Evolutionary conservation across 2,329 filamentous ascomycete genomes (phyloP).

Genomic region (Fusarium secorum): DNA sequence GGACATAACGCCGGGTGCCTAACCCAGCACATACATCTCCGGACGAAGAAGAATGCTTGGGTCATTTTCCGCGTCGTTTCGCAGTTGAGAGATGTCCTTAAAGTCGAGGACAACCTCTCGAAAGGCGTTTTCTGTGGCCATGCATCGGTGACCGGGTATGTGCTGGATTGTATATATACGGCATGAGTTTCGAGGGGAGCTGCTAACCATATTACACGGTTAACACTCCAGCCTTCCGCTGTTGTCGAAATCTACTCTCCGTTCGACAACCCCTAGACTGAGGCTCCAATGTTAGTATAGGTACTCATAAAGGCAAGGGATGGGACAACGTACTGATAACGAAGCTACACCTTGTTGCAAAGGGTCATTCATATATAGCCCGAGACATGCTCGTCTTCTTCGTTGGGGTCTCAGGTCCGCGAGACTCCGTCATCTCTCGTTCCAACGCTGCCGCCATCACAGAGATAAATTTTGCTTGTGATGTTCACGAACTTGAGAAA

Average conservation of each 20-base stretch:
- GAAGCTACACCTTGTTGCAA: neutral
- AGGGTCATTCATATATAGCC: neutral
- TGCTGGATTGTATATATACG: neutral
- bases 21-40: too few relatives aligned
- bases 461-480: neutral
- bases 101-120: too few relatives aligned
- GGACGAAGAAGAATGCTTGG: too few relatives aligned
- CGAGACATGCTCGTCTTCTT: rapidly evolving
- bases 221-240: neutral
- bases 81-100: too few relatives aligned
- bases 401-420: neutral
- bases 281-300: neutral
- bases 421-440: neutral
- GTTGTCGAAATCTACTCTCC: rapidly evolving
- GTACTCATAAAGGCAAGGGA: neutral
- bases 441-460: neutral
- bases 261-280: neutral
- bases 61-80: too few relatives aligned
- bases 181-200: neutral
- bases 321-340: neutral
- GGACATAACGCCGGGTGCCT: too few relatives aligned
- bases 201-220: neutral
- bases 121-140: too few relatives aligned
- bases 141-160: too few relatives aligned
- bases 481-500: neutral